Base-by-base conservation (phyloP, 257 asterid species). In the Petunia secreta region DNA sequence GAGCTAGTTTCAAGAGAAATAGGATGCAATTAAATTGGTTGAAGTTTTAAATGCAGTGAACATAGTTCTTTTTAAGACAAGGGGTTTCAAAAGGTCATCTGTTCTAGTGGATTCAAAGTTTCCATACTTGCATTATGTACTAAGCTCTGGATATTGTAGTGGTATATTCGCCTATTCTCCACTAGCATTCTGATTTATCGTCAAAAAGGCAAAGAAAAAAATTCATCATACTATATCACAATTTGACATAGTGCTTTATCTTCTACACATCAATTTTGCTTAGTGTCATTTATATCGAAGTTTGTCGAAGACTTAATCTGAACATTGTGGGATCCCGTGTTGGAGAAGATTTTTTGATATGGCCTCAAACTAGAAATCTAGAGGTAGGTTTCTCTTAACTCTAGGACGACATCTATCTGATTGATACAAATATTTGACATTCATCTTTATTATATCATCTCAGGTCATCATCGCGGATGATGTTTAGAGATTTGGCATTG, bases 321-420 rank as follows among this genome's bases (percentile, higher is more conserved):
- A 89, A 89, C 58, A 90, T 94, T 77, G 93, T 93, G 79, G 97
- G 98, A 83, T 91, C 98, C 85, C 95, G 93, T 82, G 98, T 94
- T 88, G 98, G 97, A 25, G 25, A 25, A 25, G 25, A 25, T 25
- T 25, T 25, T 25, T 25, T 25, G 25, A 25, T 25, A 25, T 93
- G 98, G 98, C 98, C 98, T 79, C 89, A 84, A 75, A 90, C 95
- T 0, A 92, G 91, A 84, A 89, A 94, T 84, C 98, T 93, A 36
- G 98, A 94, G 98, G 98, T 94, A 81, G 50, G 83, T 44, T 60
- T 53, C 48, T 78, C n/a, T 6, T 5, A 79, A 37, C 58, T 76
- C 58, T 10, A 60, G 4, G 40, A 64, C 50, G 2, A 41, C 40
- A 13, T 63, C 2, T 25, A 25, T 25, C 25, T 25, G 25, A 25